Base-by-base conservation (phyloP, 257 asterid species). In the Rhazya stricta region DNA sequence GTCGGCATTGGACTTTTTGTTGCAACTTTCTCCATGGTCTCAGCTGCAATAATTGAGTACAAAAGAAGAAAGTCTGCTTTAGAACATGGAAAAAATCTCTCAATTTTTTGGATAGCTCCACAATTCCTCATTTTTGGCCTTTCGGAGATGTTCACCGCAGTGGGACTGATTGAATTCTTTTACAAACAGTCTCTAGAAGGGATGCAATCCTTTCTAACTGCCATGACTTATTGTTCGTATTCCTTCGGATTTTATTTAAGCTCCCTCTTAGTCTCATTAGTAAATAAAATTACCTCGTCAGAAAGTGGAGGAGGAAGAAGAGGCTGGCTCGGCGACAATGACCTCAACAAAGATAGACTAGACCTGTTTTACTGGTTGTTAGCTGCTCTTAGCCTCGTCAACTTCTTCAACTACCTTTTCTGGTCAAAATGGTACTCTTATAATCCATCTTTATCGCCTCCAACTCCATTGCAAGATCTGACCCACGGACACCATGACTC, bases 141-240 rank as follows among this genome's bases (percentile, higher is more conserved):
- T 2, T 91, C 95, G 0, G 95, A 89, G 77, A 89, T 91, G 94
- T 89, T 89, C 81, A 91, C 96, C 0, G 94, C 92, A 0, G 96
- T 91, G 60, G 96, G 96, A 18, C 79, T 91, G 2, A 85, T 89
- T 3, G 96, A 91, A 37, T 89, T 87, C 77, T 91, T 91, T 80
- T 91, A 91, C 75, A 87, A 84, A 13, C 93, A 91, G 13, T 87
- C 92, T 0, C n/a, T 79, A 39, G 73, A 80, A 36, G 96, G 96
- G 74, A 89, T 88, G 94, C 94, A 84, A 16, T 90, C 95, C 0
- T 89, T 91, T 77, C 79, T 87, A 23, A 91, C 94, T 0, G 95
- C 95, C 57, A 84, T 89, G 93, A 87, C 93, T 2, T 91, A 89
- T 74, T 91, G 90, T 62, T 86, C 94, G 0, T 89, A 89, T 21